Percentiles rank a stretch among this genome's conserved stretches.
These are phyloP conservation scores for Fusarium bulbicola DNA, from an alignment of 2,329 filamentous ascomycete genomes.

Conservation along the genomic window DNA sequence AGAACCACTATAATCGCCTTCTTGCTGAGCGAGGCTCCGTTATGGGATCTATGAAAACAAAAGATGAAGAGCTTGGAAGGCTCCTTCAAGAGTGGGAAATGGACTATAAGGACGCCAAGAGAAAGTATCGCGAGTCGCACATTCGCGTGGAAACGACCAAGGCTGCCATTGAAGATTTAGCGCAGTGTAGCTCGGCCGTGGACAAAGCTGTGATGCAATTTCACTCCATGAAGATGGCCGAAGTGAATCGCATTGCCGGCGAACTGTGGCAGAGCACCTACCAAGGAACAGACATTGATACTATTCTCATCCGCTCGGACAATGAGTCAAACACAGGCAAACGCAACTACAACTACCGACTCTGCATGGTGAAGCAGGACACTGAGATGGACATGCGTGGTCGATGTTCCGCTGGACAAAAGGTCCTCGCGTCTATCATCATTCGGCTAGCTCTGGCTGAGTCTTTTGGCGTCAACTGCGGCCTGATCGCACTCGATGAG, in stretches of 20 bases:
- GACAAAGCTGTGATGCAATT: constrained; percentile 99
- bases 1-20: constrained; percentile 73
- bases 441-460: constrained; percentile 96
- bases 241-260: constrained; percentile 93
- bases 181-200: constrained; percentile 81
- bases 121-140: constrained; percentile 85
- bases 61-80: constrained; percentile 80
- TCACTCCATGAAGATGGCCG: constrained; percentile 96
- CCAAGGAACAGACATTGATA: constrained; percentile 96
- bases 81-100: constrained; percentile 83
- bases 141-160: constrained; percentile 92
- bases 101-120: constrained; percentile 84
- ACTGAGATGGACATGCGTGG: constrained; percentile 99
- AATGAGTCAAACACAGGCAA: constrained; percentile 78
- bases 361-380: constrained; percentile 97
- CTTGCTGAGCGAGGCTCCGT: constrained; percentile 78
- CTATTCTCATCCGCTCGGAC: constrained; percentile 93
- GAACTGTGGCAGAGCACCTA: constrained; percentile 99
- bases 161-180: constrained; percentile 90
- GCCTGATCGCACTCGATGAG: constrained; percentile 95
- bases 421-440: constrained; percentile 95
- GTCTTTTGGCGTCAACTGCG: constrained; percentile 95
- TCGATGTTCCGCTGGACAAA: constrained; percentile 94
- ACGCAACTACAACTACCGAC: constrained; percentile 93
- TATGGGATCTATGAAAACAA: constrained; percentile 81